These are phyloP conservation scores for Lichtheimia ramosa DNA, from an alignment of 371 early-diverging fungal genomes.

Conservation along the genomic window DNA sequence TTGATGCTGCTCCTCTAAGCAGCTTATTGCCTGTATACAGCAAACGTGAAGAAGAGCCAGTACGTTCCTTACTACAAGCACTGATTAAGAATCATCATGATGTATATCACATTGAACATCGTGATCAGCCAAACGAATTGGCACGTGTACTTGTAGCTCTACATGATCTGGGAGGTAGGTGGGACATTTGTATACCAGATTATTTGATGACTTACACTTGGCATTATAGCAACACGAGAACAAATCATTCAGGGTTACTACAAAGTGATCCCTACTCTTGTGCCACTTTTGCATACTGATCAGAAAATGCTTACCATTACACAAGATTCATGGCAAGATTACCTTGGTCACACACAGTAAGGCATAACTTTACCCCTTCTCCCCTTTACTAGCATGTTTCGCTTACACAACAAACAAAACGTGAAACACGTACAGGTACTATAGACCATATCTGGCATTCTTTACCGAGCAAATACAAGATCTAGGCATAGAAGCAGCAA, in stretches of 20 bases:
- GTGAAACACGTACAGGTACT: constrained; percentile 10
- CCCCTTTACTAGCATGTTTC: not conserved
- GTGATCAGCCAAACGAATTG: constrained; percentile 34
- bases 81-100: constrained; percentile 22
- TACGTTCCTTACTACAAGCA: constrained; percentile 5
- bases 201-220: not conserved
- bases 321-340: constrained; percentile 3
- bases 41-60: too few relatives aligned
- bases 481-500: constrained; percentile 23
- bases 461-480: constrained; percentile 26
- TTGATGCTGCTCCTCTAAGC: too few relatives aligned
- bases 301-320: not conserved
- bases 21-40: too few relatives aligned
- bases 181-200: not conserved
- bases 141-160: constrained; percentile 30
- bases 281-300: constrained; percentile 10
- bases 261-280: constrained; percentile 10
- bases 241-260: constrained; percentile 12
- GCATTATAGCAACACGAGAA: constrained; percentile 1
- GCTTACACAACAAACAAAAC: not conserved
- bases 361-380: not conserved
- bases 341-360: constrained; percentile 7
- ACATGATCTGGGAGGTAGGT: constrained; percentile 34
- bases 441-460: constrained; percentile 30
- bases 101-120: constrained; percentile 34